These are phyloP conservation scores for Castanea crenata DNA, from an alignment of 306 rosid species.

Conservation along the genomic window DNA sequence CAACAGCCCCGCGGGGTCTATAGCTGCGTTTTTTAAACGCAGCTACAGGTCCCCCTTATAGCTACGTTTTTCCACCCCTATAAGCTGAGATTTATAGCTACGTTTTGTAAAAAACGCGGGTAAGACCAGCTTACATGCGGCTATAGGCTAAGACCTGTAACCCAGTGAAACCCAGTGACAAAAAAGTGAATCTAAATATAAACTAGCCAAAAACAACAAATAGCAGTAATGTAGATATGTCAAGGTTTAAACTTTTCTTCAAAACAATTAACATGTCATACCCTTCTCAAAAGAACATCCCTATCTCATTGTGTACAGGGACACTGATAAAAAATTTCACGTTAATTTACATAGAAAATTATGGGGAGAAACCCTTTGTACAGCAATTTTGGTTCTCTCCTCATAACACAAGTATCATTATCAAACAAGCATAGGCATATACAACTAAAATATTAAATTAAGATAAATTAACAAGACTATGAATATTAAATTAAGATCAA, in stretches of 20 bases:
- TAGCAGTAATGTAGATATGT: background rate
- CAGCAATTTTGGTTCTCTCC: background rate
- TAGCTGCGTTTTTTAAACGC: no score
- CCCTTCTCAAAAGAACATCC: background rate
- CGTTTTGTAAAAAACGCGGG: no score
- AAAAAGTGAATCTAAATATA: background rate
- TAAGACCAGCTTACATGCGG: no score
- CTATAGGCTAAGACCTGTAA: no score
- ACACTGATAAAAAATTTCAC: background rate
- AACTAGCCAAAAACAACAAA: background rate
- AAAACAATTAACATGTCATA: background rate
- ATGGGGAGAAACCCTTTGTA: background rate
- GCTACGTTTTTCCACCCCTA: no score
- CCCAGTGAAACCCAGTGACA: background rate
- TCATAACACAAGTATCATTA: background rate
- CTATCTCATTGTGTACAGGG: background rate
- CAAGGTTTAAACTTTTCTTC: background rate
- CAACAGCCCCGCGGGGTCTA: no score
- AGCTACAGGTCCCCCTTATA: no score
- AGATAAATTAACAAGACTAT: background rate
- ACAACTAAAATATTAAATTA: background rate
- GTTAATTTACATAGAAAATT: background rate
- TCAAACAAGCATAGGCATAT: background rate
- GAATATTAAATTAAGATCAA: background rate
- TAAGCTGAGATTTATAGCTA: no score